A percentile compares a stretch with the other conserved stretches of the same genome.
phyloP scores from a whole-genome alignment of 1,284 basidiomycete genomes.

The Ceratobasidium sp. region DNA sequence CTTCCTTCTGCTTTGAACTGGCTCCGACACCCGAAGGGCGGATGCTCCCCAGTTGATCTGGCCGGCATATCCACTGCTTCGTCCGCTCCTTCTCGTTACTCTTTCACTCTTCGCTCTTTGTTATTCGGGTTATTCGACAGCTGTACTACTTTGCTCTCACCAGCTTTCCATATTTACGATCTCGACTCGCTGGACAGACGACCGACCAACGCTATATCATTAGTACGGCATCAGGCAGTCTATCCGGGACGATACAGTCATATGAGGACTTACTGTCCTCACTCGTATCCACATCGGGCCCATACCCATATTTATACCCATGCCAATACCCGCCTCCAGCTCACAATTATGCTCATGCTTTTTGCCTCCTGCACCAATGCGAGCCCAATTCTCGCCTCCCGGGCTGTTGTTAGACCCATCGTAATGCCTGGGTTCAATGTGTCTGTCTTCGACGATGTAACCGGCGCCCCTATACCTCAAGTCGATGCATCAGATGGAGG shows the following conservation, averaged over 20 bases:
- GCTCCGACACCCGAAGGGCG: constrained; percentile 21
- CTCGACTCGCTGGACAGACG: background rate
- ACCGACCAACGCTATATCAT: background rate
- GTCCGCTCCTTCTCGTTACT: background rate
- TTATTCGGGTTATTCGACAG: background rate
- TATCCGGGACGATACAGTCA: background rate
- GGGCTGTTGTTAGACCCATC: constrained; percentile 34
- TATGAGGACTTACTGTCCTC: background rate
- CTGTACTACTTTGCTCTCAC: background rate
- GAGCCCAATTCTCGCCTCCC: constrained; percentile 27
- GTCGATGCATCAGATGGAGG: constrained; percentile 38
- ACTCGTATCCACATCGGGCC: background rate
- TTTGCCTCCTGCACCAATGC: constrained; percentile 8
- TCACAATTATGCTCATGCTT: constrained; percentile 1
- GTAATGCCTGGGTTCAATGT: constrained; percentile 39
- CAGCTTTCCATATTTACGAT: background rate
- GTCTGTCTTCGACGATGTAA: constrained; percentile 40
- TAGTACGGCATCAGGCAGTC: background rate
- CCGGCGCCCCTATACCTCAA: constrained; percentile 40
- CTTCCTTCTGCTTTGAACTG: constrained; percentile 24
- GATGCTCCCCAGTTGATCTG: constrained; percentile 28
- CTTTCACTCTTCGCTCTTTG: background rate
- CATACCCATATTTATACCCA: background rate
- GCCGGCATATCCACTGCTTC: background rate
- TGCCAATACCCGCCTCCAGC: background rate